phyloP scores from a whole-genome alignment of 2,329 filamentous ascomycete genomes.

The Fusarium subglutinans region DNA sequence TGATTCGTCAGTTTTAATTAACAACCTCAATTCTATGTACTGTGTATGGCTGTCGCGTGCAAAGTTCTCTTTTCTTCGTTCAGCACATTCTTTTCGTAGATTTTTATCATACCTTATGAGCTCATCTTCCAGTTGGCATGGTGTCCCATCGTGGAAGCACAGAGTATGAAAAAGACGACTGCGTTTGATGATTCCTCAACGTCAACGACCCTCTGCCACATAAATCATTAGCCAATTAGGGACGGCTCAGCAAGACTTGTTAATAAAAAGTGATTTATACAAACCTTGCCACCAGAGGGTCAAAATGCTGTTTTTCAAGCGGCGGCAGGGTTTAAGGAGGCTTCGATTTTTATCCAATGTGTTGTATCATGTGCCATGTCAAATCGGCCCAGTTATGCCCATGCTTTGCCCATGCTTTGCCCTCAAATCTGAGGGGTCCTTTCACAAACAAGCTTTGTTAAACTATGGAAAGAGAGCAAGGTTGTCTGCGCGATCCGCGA shows the following conservation, averaged over 20 bases:
- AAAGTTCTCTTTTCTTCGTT: not conserved
- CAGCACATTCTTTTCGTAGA: not conserved
- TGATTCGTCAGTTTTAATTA: conserved; percentile 27
- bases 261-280: not conserved
- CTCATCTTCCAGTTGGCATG: not conserved
- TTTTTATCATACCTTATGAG: not conserved
- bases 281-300: not conserved
- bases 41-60: conserved; percentile 11
- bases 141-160: too few species aligned
- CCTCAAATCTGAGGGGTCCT: conserved; percentile 1
- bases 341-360: conserved; percentile 13
- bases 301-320: conserved; percentile 2
- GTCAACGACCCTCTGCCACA: not conserved
- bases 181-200: not conserved
- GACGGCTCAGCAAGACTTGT: not conserved
- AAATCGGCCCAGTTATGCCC: conserved; percentile 11
- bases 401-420: not conserved
- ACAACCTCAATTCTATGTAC: not conserved
- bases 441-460: conserved; percentile 22
- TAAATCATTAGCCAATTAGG: not conserved
- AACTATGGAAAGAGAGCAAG: not conserved
- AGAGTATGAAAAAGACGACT: not conserved
- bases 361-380: conserved; percentile 19
- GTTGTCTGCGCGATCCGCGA: conserved; percentile 1
- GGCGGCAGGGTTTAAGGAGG: conserved; percentile 7